Base-by-base conservation (phyloP, 306 rosid species). In the Dryas alaskensis region DNA sequence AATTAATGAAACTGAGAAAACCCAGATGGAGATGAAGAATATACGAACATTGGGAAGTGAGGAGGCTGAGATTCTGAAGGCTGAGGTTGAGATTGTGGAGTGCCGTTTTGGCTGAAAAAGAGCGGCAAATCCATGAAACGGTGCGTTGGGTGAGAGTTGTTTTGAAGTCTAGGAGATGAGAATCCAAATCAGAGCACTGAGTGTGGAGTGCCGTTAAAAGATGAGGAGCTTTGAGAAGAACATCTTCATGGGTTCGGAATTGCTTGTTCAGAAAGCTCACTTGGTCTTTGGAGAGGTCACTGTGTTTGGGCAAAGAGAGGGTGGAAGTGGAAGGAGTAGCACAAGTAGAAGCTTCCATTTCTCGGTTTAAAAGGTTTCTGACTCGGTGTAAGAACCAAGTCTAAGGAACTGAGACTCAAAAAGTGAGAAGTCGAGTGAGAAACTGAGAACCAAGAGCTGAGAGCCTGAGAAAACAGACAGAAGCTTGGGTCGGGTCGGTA, bases 51-150 rank as follows among this genome's bases (percentile, higher is more conserved):
- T 73, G 84, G 22, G 86, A 82, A n/a, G 85, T 86, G 75, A 75
- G 82, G 67, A 83, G 89, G 77, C 83, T 74, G 82, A 90, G 89
- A 77, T 83, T 78, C 58, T 80, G 86, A 3, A 86, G 85, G 3
- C 51, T n/a, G 65, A 63, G 65, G 52, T 53, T 57, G 83, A 90
- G 86, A 7, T 46, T 61, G 1, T 80, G 73, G 53, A 87, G 67
- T 1, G 85, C 73, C 3, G 79, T 74, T 72, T 84, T 83, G 63
- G 89, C 72, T 0, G 75, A 27, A 53, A 87, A 85, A 14, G 88
- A 88, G 46, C 81, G 84, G 64, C 85, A 72, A 73, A 90, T 86
- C 87, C 87, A 90, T 0, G 90, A 86, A 82, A 88, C 88, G 59
- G 73, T 60, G 80, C 72, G 79, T 80, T 82, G 77, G 16, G 84